Conservation (phyloP, 129 eudicot genomes). For the Deinandra increscens region DNA sequence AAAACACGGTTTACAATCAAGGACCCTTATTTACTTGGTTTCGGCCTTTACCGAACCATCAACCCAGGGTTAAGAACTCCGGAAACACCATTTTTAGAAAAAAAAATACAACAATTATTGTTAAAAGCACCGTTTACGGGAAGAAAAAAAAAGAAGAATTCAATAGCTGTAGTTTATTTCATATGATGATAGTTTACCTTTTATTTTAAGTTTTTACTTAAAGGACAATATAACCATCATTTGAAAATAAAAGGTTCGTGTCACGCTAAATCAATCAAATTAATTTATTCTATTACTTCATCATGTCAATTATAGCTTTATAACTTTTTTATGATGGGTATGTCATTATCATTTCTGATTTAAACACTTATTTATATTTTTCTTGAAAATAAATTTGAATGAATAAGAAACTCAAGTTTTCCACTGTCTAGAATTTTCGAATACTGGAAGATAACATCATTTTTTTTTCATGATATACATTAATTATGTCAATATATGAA, state of each 20-base stretch:
- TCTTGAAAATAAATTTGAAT: neutral
- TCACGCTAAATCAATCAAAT: neutral
- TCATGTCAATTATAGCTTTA: neutral
- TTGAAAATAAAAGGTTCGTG: slow-evolving; percentile 7
- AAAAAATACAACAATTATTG: no score
- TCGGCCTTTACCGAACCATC: no score
- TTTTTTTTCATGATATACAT: neutral
- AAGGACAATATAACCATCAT: neutral
- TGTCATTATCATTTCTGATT: neutral
- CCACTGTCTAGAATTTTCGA: neutral
- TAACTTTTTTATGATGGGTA: neutral
- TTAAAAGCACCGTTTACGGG: no score
- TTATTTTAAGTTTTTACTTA: neutral
- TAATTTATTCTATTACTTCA: neutral
- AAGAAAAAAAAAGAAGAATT: no score
- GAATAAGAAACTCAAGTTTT: neutral
- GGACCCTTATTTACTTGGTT: no score
- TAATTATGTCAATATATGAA: no score
- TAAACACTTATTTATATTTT: neutral
- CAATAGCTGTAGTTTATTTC: no score
- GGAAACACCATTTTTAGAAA: no score
- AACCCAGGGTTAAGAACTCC: no score
- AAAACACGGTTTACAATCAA: no score
- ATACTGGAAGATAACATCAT: neutral
- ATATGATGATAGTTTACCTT: no score